A percentile compares a stretch with the other conserved stretches of the same genome.
Conservation (phyloP, 768 basidiomycete genomes). For the Tricholoma hemisulphureum region DNA sequence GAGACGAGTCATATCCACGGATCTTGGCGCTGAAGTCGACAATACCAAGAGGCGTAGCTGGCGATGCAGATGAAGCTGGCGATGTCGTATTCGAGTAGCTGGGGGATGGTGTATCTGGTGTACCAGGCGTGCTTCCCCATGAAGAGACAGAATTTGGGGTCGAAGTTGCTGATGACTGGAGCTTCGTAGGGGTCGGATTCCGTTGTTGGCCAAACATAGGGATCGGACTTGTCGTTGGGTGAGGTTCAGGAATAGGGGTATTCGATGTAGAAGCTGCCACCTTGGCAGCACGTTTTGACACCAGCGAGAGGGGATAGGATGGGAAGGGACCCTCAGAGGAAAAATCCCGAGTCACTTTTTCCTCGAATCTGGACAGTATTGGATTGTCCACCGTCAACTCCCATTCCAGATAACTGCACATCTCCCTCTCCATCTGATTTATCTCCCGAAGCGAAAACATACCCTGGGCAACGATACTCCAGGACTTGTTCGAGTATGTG, state of each 20-base stretch:
- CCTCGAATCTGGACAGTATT: slow-evolving; percentile 60
- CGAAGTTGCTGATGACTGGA: slow-evolving; percentile 28
- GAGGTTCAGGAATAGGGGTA: slow-evolving; percentile 42
- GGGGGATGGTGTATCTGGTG: slow-evolving; percentile 57
- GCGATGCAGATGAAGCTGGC: slow-evolving; percentile 61
- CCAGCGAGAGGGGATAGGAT: slow-evolving; percentile 57
- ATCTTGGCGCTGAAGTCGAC: slow-evolving; percentile 53
- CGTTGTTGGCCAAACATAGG: slow-evolving; percentile 44
- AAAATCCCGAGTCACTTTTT: slow-evolving; percentile 57
- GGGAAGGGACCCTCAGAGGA: slow-evolving; percentile 55
- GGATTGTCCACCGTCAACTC: slow-evolving; percentile 72
- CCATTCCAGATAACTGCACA: slow-evolving; percentile 93
- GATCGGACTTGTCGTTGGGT: slow-evolving; percentile 45
- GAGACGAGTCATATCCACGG: slow-evolving; percentile 39
- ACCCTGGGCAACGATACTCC: slow-evolving; percentile 86
- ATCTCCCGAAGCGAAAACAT: slow-evolving; percentile 87
- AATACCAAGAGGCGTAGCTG: slow-evolving; percentile 54
- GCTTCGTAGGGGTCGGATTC: slow-evolving; percentile 32
- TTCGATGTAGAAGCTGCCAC: slow-evolving; percentile 39
- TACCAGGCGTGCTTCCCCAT: slow-evolving; percentile 28
- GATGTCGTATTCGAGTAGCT: slow-evolving; percentile 54
- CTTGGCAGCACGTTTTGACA: slow-evolving; percentile 57
- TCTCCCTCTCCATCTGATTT: slow-evolving; percentile 96
- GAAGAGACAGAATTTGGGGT: slow-evolving; percentile 27
- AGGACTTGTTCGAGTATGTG: slow-evolving; percentile 91